phyloP scores from a whole-genome alignment of 768 basidiomycete species.

The Bullera alba region DNA sequence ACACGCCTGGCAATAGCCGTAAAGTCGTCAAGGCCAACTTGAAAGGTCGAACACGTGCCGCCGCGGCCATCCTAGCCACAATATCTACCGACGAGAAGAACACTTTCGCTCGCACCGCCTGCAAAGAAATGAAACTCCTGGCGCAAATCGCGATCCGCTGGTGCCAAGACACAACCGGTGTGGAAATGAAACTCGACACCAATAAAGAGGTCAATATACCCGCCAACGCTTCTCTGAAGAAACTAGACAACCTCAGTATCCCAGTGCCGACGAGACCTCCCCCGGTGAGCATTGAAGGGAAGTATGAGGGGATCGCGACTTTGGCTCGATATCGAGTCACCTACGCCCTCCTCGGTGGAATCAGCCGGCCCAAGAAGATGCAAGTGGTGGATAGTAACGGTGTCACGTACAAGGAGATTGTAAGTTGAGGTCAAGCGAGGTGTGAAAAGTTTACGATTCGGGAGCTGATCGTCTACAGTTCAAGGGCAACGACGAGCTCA shows the following conservation, averaged over 20 bases:
- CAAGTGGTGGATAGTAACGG: conserved; percentile 65
- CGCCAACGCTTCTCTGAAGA: conserved; percentile 46
- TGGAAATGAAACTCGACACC: conserved; percentile 1
- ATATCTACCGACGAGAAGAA: conserved; percentile 25
- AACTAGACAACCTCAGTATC: conserved; percentile 57
- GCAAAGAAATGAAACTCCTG: conserved; percentile 30
- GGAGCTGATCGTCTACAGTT: conserved; percentile 54
- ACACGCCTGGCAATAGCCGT: no score
- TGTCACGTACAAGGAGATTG: conserved; percentile 66
- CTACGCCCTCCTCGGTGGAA: conserved; percentile 67
- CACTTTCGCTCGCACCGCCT: conserved; percentile 6
- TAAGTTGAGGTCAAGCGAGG: conserved; percentile 46
- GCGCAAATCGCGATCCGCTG: conserved; percentile 29
- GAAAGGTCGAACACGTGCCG: conserved; percentile 59
- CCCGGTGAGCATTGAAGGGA: conserved; percentile 61
- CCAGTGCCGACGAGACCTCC: conserved; percentile 74
- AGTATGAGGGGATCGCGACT: conserved; percentile 65
- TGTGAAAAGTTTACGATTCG: not conserved
- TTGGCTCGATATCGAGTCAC: conserved; percentile 57
- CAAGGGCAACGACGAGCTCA: conserved; percentile 85
- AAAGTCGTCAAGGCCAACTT: no score
- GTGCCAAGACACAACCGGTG: conserved; percentile 13
- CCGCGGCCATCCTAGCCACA: conserved; percentile 55
- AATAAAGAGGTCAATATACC: conserved; percentile 8
- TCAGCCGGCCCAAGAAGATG: conserved; percentile 74